These are phyloP conservation scores for Teratosphaeriaceae sp. DNA, from an alignment of 2,329 filamentous ascomycete genomes.

Conservation along the genomic window DNA sequence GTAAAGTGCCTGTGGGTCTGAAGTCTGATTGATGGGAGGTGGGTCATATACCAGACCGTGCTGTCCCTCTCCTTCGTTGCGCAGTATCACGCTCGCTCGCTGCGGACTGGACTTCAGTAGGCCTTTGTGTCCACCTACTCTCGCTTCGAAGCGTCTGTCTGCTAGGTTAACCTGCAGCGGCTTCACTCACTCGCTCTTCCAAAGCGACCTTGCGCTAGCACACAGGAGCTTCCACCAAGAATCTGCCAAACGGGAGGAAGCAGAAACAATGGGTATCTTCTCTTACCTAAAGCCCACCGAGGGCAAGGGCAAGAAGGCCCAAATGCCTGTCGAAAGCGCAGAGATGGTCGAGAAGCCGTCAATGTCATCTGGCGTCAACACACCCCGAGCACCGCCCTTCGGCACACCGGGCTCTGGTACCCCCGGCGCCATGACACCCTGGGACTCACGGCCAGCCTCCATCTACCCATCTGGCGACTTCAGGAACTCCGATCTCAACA, in stretches of 20 bases:
- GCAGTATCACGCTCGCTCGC: not conserved
- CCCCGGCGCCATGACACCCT: conserved; percentile 21
- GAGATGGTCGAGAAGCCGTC: conserved; percentile 6
- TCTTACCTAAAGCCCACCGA: conserved; percentile 22
- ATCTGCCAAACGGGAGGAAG: too few species aligned
- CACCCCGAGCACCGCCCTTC: not conserved
- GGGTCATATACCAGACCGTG: not conserved
- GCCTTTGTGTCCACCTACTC: conserved; percentile 5
- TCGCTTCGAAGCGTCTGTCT: conserved; percentile 9
- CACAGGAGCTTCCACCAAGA: not conserved
- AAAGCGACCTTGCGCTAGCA: not conserved
- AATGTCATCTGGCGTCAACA: not conserved
- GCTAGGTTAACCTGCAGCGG: conserved; percentile 9
- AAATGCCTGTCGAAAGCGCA: not conserved
- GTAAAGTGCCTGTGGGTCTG: not conserved
- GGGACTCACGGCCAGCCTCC: conserved; percentile 29
- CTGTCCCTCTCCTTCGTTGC: not conserved
- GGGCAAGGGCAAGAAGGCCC: conserved; percentile 3
- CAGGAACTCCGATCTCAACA: conserved; percentile 37
- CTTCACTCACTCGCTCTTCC: conserved; percentile 8
- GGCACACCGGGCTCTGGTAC: conserved; percentile 11
- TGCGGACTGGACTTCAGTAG: conserved; percentile 3
- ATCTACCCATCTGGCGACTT: conserved; percentile 30
- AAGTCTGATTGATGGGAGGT: not conserved
- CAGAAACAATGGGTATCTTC: conserved; percentile 36